Evolutionary conservation across 2,329 filamentous ascomycete genomes (phyloP).

Genomic region (Aquanectria penicillioides): DNA sequence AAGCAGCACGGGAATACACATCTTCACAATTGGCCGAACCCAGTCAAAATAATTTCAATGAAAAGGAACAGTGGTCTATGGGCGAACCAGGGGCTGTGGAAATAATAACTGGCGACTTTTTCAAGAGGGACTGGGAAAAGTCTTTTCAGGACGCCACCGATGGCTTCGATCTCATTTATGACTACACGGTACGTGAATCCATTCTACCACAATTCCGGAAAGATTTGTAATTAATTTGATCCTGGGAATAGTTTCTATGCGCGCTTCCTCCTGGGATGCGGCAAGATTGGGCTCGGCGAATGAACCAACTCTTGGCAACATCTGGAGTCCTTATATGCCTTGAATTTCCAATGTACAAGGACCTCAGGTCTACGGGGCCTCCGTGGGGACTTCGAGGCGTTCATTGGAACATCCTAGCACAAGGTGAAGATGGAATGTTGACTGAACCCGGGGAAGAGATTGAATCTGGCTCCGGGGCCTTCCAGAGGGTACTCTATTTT

Average conservation of each 20-base stretch:
- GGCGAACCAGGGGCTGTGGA: neutral
- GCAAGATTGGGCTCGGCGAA: neutral
- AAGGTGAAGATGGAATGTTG: neutral
- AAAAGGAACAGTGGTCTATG: neutral
- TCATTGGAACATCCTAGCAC: neutral
- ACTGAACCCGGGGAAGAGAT: neutral
- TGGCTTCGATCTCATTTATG: neutral
- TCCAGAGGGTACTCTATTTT: neutral
- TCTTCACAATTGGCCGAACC: neutral
- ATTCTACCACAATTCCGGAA: no score
- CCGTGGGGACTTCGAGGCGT: neutral
- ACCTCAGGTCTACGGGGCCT: neutral
- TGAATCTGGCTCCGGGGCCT: neutral
- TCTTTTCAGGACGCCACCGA: neutral
- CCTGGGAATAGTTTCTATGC: neutral
- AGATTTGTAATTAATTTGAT: neutral
- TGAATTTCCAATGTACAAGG: neutral
- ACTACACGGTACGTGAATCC: neutral
- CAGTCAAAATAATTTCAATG: neutral
- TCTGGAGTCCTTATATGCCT: neutral
- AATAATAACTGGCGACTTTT: neutral
- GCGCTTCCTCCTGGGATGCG: neutral
- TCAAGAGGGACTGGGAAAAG: neutral
- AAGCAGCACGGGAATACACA: neutral
- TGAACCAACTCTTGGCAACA: neutral